These are phyloP conservation scores for Beauveria sp. DNA, from an alignment of 2,329 filamentous ascomycete genomes.

Conservation along the genomic window DNA sequence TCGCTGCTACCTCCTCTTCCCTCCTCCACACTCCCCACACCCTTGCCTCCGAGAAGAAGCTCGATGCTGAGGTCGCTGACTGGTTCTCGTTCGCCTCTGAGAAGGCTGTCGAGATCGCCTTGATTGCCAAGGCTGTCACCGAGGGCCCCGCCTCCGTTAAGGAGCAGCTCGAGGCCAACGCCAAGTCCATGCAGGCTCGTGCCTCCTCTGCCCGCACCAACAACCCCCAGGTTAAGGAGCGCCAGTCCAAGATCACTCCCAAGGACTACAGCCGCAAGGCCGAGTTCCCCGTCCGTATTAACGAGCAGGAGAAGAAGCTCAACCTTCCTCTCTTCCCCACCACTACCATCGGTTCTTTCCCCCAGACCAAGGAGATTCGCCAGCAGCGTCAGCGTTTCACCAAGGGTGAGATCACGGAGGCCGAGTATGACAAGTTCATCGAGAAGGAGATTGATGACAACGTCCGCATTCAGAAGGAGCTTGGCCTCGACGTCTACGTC, in stretches of 20 bases:
- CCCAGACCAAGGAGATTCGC: constrained; percentile 98
- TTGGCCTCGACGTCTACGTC: constrained; percentile 92
- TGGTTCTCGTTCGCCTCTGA: constrained; percentile 98
- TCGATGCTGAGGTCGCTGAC: constrained; percentile 84
- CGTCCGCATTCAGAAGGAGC: constrained; percentile 96
- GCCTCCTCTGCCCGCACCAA: constrained; percentile 95
- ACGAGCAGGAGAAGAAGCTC: constrained; percentile 84
- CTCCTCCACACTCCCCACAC: constrained; percentile 98
- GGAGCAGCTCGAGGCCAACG: constrained; percentile 90
- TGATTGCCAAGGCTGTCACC: constrained; percentile 95
- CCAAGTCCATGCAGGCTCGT: constrained; percentile 85
- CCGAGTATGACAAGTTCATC: constrained; percentile 97
- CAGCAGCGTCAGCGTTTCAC: constrained; percentile 95
- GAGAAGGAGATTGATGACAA: constrained; percentile 96
- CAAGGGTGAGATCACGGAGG: constrained; percentile 90
- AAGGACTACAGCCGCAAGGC: constrained; percentile 91
- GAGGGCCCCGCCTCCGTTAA: constrained; percentile 82
- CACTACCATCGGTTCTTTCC: constrained; percentile 98
- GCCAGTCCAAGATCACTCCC: constrained; percentile 77
- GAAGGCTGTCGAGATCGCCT: constrained; percentile 84
- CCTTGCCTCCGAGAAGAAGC: constrained; percentile 96
- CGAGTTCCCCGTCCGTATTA: constrained; percentile 76
- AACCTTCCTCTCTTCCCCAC: constrained; percentile 96
- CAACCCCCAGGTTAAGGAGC: constrained; percentile 92
- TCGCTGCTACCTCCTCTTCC: constrained; percentile 93